These are phyloP conservation scores for Coniochaeta sp. DNA, from an alignment of 2,329 filamentous ascomycete species.

Conservation along the genomic window DNA sequence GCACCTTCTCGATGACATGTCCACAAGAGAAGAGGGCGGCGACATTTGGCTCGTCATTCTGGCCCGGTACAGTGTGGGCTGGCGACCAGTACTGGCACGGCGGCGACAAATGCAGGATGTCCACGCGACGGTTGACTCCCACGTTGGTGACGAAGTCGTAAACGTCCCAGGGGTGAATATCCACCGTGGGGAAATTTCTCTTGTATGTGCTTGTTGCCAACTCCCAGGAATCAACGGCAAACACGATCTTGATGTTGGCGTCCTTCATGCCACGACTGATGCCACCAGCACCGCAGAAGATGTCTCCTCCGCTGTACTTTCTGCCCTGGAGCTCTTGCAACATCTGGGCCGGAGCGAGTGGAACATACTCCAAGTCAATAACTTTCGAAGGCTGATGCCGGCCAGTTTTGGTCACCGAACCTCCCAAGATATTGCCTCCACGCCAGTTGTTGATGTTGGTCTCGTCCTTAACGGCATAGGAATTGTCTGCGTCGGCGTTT, in stretches of 20 bases:
- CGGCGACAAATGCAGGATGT: conserved; percentile 68
- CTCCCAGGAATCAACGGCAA: conserved; percentile 56
- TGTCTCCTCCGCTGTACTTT: conserved; percentile 67
- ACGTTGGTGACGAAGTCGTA: conserved; percentile 38
- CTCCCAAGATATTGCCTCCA: conserved; percentile 29
- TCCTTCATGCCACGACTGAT: conserved; percentile 55
- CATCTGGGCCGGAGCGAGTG: no score
- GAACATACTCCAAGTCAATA: conserved; percentile 20
- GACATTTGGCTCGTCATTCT: conserved; percentile 61
- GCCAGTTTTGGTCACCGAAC: conserved; percentile 26
- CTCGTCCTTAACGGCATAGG: conserved; percentile 21
- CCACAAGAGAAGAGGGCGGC: conserved; percentile 48
- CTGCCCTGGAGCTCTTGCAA: no score
- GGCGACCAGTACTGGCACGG: conserved; percentile 73
- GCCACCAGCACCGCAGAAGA: conserved; percentile 68
- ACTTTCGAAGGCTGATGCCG: conserved; percentile 5
- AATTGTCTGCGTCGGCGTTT: conserved; percentile 15
- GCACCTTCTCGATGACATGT: conserved; percentile 47
- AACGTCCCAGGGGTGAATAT: conserved; percentile 40
- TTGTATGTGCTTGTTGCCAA: conserved; percentile 51
- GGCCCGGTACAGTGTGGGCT: conserved; percentile 54
- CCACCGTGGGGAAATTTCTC: conserved; percentile 47
- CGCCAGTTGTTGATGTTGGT: conserved; percentile 28
- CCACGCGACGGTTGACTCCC: conserved; percentile 35
- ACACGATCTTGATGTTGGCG: conserved; percentile 50